Evolutionary conservation across 495 filamentous ascomycete genomes (phyloP).

Genomic region (Articulospora tetracladia): DNA sequence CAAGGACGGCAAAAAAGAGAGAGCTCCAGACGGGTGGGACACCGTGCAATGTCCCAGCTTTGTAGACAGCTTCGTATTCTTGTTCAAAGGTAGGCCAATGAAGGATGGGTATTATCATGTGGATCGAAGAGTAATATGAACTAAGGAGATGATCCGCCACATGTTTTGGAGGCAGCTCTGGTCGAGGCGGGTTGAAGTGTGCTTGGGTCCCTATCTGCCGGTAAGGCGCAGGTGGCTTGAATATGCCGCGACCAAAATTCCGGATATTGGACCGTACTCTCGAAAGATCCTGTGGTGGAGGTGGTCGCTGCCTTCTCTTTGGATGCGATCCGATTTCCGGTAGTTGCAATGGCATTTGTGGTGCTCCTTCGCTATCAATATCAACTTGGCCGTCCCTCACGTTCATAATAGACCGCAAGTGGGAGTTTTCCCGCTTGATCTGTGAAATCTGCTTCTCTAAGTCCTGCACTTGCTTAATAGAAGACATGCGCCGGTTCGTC

Average conservation of each 20-base stretch:
- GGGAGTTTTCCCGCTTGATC: conserved; percentile 68
- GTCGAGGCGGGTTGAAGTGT: conserved; percentile 49
- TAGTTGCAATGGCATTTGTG: conserved; percentile 58
- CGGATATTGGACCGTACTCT: conserved; percentile 69
- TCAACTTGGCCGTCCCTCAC: conserved; percentile 52
- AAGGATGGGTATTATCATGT: conserved; percentile 76
- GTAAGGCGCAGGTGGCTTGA: conserved; percentile 75
- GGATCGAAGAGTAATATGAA: conserved; percentile 71
- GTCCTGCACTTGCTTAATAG: conserved; percentile 98
- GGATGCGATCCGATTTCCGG: conserved; percentile 67
- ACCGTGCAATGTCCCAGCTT: conserved; percentile 55
- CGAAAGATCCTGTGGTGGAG: conserved; percentile 62
- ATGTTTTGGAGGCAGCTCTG: conserved; percentile 65
- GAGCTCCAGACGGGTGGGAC: conserved; percentile 74
- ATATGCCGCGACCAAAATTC: conserved; percentile 70
- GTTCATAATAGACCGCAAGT: conserved; percentile 57
- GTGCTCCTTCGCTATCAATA: conserved; percentile 51
- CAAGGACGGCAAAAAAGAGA: conserved; percentile 79
- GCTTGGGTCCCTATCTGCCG: conserved; percentile 50
- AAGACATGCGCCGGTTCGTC: conserved; percentile 97
- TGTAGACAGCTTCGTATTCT: conserved; percentile 76
- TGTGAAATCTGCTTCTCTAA: conserved; percentile 84
- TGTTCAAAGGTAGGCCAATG: conserved; percentile 84
- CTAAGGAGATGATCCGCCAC: conserved; percentile 71
- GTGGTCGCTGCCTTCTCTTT: conserved; percentile 53